A percentile compares a stretch with the other conserved stretches of the same genome.
These are phyloP conservation scores for Monosporozyma siamensis DNA, from an alignment of 805 yeast species.

Conservation along the genomic window DNA sequence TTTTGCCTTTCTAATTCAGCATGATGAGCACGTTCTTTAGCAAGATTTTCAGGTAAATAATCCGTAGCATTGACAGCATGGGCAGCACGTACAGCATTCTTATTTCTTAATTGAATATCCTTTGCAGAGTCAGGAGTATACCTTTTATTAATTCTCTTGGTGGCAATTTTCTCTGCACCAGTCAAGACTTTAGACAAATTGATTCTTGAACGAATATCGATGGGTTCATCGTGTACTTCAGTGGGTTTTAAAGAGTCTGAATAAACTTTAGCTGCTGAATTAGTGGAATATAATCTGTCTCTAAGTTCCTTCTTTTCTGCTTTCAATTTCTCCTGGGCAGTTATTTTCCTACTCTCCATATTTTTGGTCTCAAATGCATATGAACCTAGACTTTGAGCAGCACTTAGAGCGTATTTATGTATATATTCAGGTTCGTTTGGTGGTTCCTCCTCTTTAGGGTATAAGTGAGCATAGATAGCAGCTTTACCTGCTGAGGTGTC, in stretches of 20 bases:
- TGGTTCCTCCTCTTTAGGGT: neutral
- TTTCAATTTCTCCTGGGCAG: constrained; percentile 30
- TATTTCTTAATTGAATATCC: constrained; percentile 6
- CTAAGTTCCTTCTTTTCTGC: neutral
- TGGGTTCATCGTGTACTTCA: neutral
- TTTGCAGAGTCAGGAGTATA: constrained; percentile 7
- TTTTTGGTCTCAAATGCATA: constrained; percentile 20
- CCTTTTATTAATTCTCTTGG: constrained; percentile 18
- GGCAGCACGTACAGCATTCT: constrained; percentile 36
- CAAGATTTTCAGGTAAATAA: constrained; percentile 15
- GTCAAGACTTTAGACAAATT: constrained; percentile 23
- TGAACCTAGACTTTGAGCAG: constrained; percentile 26
- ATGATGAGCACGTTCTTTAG: constrained; percentile 27
- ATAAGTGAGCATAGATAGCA: constrained; percentile 48
- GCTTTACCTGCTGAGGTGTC: constrained; percentile 59
- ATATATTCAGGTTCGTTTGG: neutral
- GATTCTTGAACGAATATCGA: constrained; percentile 13
- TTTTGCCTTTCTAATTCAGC: constrained; percentile 31
- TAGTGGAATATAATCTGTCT: constrained; percentile 2
- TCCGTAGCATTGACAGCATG: constrained; percentile 29
- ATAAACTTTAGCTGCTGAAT: constrained; percentile 3
- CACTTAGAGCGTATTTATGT: constrained; percentile 30
- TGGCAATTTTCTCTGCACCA: constrained; percentile 26
- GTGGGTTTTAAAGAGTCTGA: neutral
- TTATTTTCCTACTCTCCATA: constrained; percentile 30